phyloP scores from a whole-genome alignment of 1,284 basidiomycete species.

The Ceratobasidium sp. region DNA sequence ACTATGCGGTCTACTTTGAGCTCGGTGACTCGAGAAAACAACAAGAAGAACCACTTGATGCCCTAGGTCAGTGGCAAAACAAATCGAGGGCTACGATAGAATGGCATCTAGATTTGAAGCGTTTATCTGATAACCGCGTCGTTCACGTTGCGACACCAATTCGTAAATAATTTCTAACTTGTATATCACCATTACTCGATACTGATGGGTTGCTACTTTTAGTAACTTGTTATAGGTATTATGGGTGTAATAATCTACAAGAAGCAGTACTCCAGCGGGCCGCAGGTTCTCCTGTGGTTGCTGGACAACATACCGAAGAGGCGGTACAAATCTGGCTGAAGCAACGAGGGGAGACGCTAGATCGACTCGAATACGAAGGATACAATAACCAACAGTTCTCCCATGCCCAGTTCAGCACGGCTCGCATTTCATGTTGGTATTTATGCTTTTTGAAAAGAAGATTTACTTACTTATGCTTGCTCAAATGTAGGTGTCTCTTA shows the following conservation, averaged over 20 bases:
- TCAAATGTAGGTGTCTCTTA: not conserved
- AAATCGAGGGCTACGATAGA: slow-evolving; percentile 3
- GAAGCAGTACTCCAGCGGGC: not conserved
- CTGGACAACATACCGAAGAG: not conserved
- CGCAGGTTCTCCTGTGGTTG: not conserved
- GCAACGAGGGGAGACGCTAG: not conserved
- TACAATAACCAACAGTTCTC: not conserved
- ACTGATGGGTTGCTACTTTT: not conserved
- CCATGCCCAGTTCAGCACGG: not conserved
- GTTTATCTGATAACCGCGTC: not conserved
- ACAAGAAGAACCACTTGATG: not conserved
- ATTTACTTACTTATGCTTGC: not conserved
- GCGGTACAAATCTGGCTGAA: not conserved
- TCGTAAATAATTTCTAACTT: not conserved
- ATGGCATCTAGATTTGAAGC: not conserved
- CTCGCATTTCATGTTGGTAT: not conserved
- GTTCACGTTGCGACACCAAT: slow-evolving; percentile 6
- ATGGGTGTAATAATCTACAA: not conserved
- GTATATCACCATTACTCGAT: not conserved
- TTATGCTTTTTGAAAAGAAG: not conserved
- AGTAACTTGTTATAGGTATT: slow-evolving; percentile 4
- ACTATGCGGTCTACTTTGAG: not conserved
- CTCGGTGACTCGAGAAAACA: not conserved
- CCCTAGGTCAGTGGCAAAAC: slow-evolving; percentile 7
- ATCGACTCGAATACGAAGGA: not conserved